Conservation (phyloP, 2,329 filamentous ascomycete genomes). For the Alternaria conjuncta region DNA sequence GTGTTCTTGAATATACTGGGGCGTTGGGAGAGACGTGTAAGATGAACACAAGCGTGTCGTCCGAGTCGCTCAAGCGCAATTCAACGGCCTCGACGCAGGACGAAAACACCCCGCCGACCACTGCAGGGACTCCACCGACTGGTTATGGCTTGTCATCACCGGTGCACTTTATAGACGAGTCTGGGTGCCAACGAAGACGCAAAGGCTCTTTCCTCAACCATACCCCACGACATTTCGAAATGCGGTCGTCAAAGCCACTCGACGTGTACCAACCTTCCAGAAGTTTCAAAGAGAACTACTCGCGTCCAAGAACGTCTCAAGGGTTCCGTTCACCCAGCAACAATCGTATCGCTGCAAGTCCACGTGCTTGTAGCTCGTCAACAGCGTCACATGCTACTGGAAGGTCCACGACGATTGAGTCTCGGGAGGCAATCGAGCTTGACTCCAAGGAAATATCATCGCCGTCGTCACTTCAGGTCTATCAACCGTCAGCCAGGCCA, state of each 20-base stretch:
- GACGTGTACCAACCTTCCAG: conserved; percentile 25
- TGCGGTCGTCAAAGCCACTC: conserved; percentile 21
- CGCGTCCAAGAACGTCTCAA: conserved; percentile 25
- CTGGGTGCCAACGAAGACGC: conserved; percentile 29
- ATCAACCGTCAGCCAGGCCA: conserved; percentile 12
- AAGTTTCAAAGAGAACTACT: conserved; percentile 28
- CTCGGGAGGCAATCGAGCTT: conserved; percentile 21
- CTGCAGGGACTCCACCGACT: conserved; percentile 19
- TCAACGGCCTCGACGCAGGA: conserved; percentile 26
- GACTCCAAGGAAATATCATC: conserved; percentile 21
- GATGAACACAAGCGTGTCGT: conserved; percentile 24
- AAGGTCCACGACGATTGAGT: conserved; percentile 14
- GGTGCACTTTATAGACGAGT: conserved; percentile 28
- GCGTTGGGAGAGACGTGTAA: conserved; percentile 21
- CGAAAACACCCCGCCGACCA: conserved; percentile 21
- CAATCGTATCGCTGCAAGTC: conserved; percentile 1
- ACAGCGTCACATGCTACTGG: conserved; percentile 11
- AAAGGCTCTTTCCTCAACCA: conserved; percentile 45
- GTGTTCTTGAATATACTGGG: conserved; percentile 42
- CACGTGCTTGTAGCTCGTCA: conserved; percentile 17
- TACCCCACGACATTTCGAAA: conserved; percentile 40
- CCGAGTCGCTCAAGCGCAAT: conserved; percentile 26
- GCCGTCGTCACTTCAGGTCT: conserved; percentile 15
- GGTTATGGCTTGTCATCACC: conserved; percentile 15
- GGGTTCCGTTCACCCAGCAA: conserved; percentile 12